These are phyloP conservation scores for Cladophialophora psammophila DNA, from an alignment of 2,329 filamentous ascomycete species.

Conservation along the genomic window DNA sequence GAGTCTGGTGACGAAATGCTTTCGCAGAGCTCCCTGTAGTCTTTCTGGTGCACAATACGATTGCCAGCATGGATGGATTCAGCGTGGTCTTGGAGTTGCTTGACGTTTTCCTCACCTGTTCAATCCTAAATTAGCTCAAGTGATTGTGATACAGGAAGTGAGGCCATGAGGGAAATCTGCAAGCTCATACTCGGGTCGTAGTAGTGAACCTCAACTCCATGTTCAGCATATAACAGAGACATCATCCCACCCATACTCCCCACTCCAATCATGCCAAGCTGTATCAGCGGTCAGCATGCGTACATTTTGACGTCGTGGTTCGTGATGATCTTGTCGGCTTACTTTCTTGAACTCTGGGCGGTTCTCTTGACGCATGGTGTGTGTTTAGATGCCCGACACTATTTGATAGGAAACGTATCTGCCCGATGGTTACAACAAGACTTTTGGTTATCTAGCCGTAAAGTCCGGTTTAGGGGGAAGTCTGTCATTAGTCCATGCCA, in stretches of 20 bases:
- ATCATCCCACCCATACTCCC: slow-evolving; percentile 69
- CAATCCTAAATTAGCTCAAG: slow-evolving; percentile 40
- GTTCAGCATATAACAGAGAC: slow-evolving; percentile 65
- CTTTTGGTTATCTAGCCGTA: not conserved
- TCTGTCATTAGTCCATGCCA: not conserved
- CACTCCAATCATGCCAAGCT: slow-evolving; percentile 50
- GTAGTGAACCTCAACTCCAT: slow-evolving; percentile 51
- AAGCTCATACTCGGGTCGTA: not conserved
- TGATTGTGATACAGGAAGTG: not conserved
- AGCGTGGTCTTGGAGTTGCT: not conserved
- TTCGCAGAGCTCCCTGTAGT: slow-evolving; percentile 60
- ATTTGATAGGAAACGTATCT: not conserved
- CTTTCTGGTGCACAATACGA: slow-evolving; percentile 46
- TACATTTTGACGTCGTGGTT: not conserved
- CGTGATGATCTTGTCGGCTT: slow-evolving; percentile 2
- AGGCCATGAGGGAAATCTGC: slow-evolving; percentile 50
- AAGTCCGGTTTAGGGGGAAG: not conserved
- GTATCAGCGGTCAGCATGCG: not conserved
- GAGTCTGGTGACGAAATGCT: slow-evolving; percentile 48
- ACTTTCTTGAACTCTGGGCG: slow-evolving; percentile 29
- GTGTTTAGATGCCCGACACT: not conserved
- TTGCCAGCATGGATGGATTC: slow-evolving; percentile 42
- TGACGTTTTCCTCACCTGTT: slow-evolving; percentile 1
- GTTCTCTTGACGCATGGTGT: slow-evolving; percentile 18
- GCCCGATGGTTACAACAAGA: not conserved